phyloP scores from a whole-genome alignment of 441 rosid genomes.

The Eruca vesicaria region DNA sequence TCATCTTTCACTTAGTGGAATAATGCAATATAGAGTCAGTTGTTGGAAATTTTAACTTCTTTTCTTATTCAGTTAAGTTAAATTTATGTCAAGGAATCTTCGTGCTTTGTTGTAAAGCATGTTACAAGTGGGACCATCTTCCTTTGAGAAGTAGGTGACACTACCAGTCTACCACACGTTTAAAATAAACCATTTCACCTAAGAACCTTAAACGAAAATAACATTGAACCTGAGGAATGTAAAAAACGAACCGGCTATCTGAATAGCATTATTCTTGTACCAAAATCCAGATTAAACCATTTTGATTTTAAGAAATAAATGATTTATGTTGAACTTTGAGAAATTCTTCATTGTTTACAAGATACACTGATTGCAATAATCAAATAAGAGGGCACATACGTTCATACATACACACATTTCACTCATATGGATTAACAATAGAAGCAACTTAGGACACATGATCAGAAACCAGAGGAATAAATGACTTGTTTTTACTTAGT shows the following conservation, averaged over 20 bases:
- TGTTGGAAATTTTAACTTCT: background rate
- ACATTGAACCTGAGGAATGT: background rate
- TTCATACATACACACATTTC: conserved; percentile 5
- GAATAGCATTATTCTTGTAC: background rate
- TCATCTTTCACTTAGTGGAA: background rate
- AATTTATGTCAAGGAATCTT: background rate
- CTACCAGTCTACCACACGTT: too few relatives aligned
- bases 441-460: conserved; percentile 6
- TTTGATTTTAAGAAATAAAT: background rate
- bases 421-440: conserved; percentile 11
- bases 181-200: background rate
- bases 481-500: conserved; percentile 11
- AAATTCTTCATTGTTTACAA: conserved; percentile 19
- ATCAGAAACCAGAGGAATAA: conserved; percentile 1
- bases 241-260: background rate
- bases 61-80: background rate
- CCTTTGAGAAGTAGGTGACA: background rate
- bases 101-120: background rate
- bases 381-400: conserved; percentile 12
- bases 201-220: background rate
- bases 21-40: background rate
- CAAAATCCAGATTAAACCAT: background rate
- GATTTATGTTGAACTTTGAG: conserved; percentile 12
- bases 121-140: background rate
- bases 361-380: background rate